Evolutionary conservation across 805 yeast species (phyloP), one percentile per base, ranked within the genome.

Genomic region (Monosporozyma aerobia): DNA sequence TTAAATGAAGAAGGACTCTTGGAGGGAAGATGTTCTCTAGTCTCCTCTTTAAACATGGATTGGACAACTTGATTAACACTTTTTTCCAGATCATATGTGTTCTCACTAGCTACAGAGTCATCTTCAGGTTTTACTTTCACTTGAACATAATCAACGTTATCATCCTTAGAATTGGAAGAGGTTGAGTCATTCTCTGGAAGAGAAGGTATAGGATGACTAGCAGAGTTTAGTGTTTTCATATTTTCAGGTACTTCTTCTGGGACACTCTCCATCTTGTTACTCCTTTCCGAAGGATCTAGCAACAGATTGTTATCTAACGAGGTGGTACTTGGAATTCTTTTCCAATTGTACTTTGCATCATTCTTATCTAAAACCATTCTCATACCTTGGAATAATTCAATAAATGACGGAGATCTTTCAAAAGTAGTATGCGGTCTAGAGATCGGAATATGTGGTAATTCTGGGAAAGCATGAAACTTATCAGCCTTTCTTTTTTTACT

Each of bases 261-360:
- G 27, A 44, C 37, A 27, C 37, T 44, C 9, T 44, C 47, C 47
- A 44, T 44, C 14, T 27, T 27, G 13, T 13, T 4, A 25, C 25
- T 39, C 44, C 23, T 23, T 27, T 37, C 45, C 5, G 13, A 33
- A 5, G 52, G 44, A 13, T 53, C 52, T 6, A 52, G 44, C 39
- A 56, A 19, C 19, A 48, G 50, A 23, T 50, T 46, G 10, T 54
- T 53, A 44, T 55, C 51, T 27, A 54, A 48, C 5, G 65, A 59
- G 8, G 49, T 46, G 9, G 64, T 64, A 25, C 63, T 58, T 1
- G 65, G 56, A 22, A 66, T 51, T 11, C 64, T 59, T 44, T 57
- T 62, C 71, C 71, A 67, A 49, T 66, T 67, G 44, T 63, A 64
- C 14, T 55, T 54, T 9, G 67, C 68, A 54, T 67, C 71, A 14